Conservation (phyloP, 768 basidiomycete genomes). For the Collybia sordida region DNA sequence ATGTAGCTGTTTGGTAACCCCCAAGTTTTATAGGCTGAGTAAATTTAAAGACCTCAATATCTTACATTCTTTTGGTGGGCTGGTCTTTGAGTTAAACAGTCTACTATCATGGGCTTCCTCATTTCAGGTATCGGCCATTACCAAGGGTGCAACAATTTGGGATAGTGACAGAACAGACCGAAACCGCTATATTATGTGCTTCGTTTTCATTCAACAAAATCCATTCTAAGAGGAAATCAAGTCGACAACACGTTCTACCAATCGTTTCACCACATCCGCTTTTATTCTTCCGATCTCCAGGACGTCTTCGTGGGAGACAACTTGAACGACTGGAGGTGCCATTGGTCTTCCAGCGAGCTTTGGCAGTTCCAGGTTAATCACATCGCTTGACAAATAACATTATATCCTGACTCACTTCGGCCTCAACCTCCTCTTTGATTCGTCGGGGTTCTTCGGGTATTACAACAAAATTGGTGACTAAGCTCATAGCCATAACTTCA, state of each 20-base stretch:
- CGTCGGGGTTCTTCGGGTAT: constrained; percentile 65
- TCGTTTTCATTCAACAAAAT: too few relatives aligned
- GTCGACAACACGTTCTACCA: constrained; percentile 68
- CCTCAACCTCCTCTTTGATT: constrained; percentile 72
- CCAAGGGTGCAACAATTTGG: too few relatives aligned
- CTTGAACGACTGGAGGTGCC: constrained; percentile 35
- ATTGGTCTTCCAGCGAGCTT: constrained; percentile 64
- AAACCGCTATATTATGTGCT: too few relatives aligned
- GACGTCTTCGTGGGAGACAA: constrained; percentile 82
- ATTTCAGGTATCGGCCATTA: too few relatives aligned
- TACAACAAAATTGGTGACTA: constrained; percentile 86
- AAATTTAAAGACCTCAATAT: too few relatives aligned
- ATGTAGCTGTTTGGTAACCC: too few relatives aligned
- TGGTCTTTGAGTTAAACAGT: too few relatives aligned
- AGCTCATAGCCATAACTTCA: constrained; percentile 74
- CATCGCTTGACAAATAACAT: not conserved
- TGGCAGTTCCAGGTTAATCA: not conserved
- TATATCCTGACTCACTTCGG: constrained; percentile 53
- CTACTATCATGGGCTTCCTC: too few relatives aligned
- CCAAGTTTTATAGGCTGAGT: too few relatives aligned
- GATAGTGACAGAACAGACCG: too few relatives aligned
- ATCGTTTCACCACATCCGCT: constrained; percentile 66
- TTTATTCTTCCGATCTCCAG: constrained; percentile 62
- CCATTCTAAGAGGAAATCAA: constrained; percentile 11
- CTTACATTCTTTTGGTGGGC: too few relatives aligned